Conservation (phyloP, 2,329 filamentous ascomycete genomes). For the Phialocephala sp. region DNA sequence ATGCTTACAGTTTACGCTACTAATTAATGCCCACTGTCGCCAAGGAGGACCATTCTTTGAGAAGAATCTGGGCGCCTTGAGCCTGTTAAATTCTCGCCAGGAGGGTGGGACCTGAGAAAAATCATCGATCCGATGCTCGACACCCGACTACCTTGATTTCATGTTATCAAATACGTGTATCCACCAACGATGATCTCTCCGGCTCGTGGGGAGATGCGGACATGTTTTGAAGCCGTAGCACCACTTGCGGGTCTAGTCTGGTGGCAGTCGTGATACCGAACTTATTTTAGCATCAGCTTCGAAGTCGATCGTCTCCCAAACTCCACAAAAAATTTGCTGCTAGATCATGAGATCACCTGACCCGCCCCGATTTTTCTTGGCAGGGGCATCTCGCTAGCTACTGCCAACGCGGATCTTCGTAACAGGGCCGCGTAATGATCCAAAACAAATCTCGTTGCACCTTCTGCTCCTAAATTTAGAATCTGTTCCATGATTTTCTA, state of each 20-base stretch:
- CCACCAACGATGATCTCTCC: not conserved
- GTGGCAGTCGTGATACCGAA: not conserved
- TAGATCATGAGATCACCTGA: constrained; percentile 4
- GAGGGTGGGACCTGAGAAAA: not conserved
- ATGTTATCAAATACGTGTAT: not conserved
- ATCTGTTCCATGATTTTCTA: not conserved
- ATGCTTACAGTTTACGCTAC: too few relatives aligned
- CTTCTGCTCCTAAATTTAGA: constrained; percentile 9
- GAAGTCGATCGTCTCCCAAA: not conserved
- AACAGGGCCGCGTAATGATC: constrained; percentile 13
- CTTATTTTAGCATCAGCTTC: not conserved
- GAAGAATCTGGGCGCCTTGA: too few relatives aligned
- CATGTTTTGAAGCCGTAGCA: not conserved
- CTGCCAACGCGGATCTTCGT: constrained; percentile 9
- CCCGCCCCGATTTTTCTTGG: constrained; percentile 15
- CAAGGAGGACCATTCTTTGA: too few relatives aligned
- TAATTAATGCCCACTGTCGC: too few relatives aligned
- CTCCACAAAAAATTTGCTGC: not conserved
- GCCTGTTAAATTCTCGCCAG: too few relatives aligned
- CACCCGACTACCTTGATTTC: not conserved
- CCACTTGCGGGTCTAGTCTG: not conserved
- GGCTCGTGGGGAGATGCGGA: not conserved
- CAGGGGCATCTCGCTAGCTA: constrained; percentile 9
- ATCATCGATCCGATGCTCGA: not conserved
- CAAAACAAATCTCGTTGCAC: not conserved